A percentile compares a stretch with the other conserved stretches of the same genome.
Evolutionary conservation across 192 early-diverging fungal genomes (phyloP).

Genomic region (Coemansia sp.): DNA sequence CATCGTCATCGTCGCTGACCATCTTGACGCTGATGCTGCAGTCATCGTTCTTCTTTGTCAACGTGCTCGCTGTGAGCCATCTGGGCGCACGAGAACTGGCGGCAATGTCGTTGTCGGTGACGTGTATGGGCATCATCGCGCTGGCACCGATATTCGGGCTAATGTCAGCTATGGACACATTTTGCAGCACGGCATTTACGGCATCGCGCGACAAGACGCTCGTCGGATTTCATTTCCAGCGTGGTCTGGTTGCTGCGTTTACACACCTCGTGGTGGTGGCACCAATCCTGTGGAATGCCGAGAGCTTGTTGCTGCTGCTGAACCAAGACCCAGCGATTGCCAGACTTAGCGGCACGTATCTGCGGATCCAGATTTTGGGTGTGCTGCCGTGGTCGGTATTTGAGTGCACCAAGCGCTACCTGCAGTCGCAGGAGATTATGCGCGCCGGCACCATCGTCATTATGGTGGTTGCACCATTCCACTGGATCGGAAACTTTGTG

Average conservation of each 20-base stretch:
- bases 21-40: slow-evolving; percentile 49
- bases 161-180: slow-evolving; percentile 46
- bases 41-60: slow-evolving; percentile 59
- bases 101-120: slow-evolving; percentile 58
- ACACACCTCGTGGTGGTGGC: slow-evolving; percentile 2
- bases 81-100: slow-evolving; percentile 57
- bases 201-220: slow-evolving; percentile 28
- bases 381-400: slow-evolving; percentile 68
- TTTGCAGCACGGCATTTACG: slow-evolving; percentile 21
- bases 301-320: slow-evolving; percentile 61
- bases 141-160: slow-evolving; percentile 58
- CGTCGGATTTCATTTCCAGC: slow-evolving; percentile 35
- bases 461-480: slow-evolving; percentile 63
- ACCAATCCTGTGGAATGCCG: slow-evolving; percentile 30
- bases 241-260: slow-evolving; percentile 18
- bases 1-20: slow-evolving; percentile 28
- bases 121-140: slow-evolving; percentile 39
- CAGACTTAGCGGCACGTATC: slow-evolving; percentile 54
- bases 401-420: slow-evolving; percentile 75
- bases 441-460: slow-evolving; percentile 69
- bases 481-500: slow-evolving; percentile 66
- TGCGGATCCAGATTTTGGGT: slow-evolving; percentile 62
- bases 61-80: slow-evolving; percentile 60
- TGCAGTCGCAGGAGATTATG: slow-evolving; percentile 86
- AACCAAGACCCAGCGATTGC: slow-evolving; percentile 67